Conservation (phyloP, 176 grass and related monocot genomes). For the Musa troglodytarum region DNA sequence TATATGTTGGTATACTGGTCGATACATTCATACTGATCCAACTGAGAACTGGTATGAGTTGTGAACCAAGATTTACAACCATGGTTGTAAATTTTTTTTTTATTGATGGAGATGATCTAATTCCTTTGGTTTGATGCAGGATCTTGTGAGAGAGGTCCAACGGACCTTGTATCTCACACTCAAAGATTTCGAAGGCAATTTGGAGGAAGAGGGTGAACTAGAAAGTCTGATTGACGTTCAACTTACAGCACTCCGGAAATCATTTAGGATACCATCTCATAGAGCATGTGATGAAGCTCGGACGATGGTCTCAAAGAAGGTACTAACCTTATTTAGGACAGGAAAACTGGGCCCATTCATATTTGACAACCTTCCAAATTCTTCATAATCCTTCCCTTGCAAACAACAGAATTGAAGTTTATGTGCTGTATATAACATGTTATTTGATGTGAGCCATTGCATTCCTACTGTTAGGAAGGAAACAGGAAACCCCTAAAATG, state of each 20-base stretch:
- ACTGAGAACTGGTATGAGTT: too few relatives aligned
- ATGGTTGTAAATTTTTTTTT: not conserved
- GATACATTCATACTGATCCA: too few relatives aligned
- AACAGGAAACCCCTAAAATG: too few relatives aligned
- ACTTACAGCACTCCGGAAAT: conserved; percentile 55
- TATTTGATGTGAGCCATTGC: too few relatives aligned
- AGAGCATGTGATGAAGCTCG: conserved; percentile 56
- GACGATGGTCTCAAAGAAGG: conserved; percentile 55
- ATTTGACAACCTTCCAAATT: conserved; percentile 61
- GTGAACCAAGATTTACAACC: too few relatives aligned
- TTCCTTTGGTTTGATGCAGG: conserved; percentile 26
- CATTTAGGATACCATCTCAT: conserved; percentile 51
- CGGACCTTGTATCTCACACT: conserved; percentile 45
- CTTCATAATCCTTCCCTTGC: conserved; percentile 15
- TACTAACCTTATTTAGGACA: conserved; percentile 70
- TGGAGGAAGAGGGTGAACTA: conserved; percentile 58
- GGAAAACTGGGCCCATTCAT: conserved; percentile 78
- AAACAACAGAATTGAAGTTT: too few relatives aligned
- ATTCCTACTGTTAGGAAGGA: too few relatives aligned
- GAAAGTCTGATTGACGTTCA: conserved; percentile 67
- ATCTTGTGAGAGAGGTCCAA: conserved; percentile 67
- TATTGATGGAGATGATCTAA: not conserved
- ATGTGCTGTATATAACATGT: too few relatives aligned
- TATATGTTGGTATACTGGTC: too few relatives aligned
- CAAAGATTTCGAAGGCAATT: conserved; percentile 54